These are phyloP conservation scores for Penicillium steckii DNA, from an alignment of 495 filamentous ascomycete genomes.

Conservation along the genomic window DNA sequence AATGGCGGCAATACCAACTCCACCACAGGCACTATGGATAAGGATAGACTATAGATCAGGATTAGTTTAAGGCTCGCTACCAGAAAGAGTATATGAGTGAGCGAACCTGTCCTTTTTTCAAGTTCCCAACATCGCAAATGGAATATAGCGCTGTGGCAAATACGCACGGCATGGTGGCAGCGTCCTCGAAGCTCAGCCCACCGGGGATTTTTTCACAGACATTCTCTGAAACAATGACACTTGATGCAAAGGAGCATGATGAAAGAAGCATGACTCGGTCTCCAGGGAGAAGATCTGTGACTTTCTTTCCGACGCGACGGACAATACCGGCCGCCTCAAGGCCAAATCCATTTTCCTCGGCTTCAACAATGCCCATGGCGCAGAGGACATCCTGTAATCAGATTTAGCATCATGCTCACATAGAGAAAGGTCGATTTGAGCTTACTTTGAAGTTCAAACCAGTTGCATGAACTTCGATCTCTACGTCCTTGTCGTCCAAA, in stretches of 20 bases:
- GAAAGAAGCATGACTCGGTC: constrained; percentile 41
- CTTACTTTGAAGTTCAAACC: constrained; percentile 35
- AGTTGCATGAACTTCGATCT: constrained; percentile 26
- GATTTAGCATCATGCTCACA: not conserved
- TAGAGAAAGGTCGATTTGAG: not conserved
- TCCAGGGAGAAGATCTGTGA: constrained; percentile 30
- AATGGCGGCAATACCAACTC: constrained; percentile 41
- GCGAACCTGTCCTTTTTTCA: not conserved
- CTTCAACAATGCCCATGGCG: constrained; percentile 37
- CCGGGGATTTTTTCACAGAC: constrained; percentile 32
- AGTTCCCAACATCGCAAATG: constrained; percentile 29
- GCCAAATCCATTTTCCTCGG: constrained; percentile 32
- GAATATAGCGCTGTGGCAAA: constrained; percentile 40
- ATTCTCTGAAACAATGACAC: constrained; percentile 9
- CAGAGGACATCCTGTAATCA: constrained; percentile 32
- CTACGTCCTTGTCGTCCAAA: constrained; percentile 20
- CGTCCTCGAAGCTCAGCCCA: constrained; percentile 37
- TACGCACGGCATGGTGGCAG: constrained; percentile 41
- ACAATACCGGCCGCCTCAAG: constrained; percentile 43
- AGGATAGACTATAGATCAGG: constrained; percentile 26
- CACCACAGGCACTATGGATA: constrained; percentile 45
- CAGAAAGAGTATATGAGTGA: not conserved
- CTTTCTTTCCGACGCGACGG: constrained; percentile 22
- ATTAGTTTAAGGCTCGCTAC: not conserved
- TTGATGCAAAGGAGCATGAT: constrained; percentile 31